Evolutionary conservation across 2,329 filamentous ascomycete genomes (phyloP).

Genomic region (Cercospora zeae-maydis): DNA sequence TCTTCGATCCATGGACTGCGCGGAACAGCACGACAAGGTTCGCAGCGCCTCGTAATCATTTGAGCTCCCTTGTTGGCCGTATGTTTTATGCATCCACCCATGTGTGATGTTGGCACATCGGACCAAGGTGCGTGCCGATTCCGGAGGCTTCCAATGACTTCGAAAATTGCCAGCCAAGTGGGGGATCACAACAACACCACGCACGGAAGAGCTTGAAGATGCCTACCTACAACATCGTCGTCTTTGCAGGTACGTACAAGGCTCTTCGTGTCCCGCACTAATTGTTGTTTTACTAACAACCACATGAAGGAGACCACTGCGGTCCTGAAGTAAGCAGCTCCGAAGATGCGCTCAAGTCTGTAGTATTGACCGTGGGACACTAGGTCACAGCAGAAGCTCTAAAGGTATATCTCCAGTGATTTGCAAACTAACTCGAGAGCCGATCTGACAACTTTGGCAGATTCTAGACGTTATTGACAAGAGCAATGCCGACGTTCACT

Average conservation of each 20-base stretch:
- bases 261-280: not conserved
- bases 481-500: slow-evolving; percentile 66
- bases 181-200: not conserved
- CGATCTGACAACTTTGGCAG: slow-evolving; percentile 43
- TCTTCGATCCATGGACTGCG: not conserved
- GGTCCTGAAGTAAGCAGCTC: slow-evolving; percentile 69
- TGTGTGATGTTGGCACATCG: not conserved
- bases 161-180: not conserved
- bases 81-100: not conserved
- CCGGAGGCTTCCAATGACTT: slow-evolving; percentile 1
- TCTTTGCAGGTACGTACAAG: slow-evolving; percentile 23
- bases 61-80: not conserved
- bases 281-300: not conserved
- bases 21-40: not conserved
- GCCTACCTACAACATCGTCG: slow-evolving; percentile 30
- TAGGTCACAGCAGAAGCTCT: slow-evolving; percentile 79
- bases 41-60: not conserved
- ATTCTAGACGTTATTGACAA: slow-evolving; percentile 76
- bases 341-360: not conserved
- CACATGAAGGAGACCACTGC: slow-evolving; percentile 61
- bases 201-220: slow-evolving; percentile 12
- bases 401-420: slow-evolving; percentile 56
- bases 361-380: slow-evolving; percentile 9
- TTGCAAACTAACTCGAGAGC: not conserved
- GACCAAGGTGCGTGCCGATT: not conserved